Percentiles rank a stretch among this genome's conserved stretches.
Conservation (phyloP, 257 asterid genomes). For the Nicotiana benthamiana region DNA sequence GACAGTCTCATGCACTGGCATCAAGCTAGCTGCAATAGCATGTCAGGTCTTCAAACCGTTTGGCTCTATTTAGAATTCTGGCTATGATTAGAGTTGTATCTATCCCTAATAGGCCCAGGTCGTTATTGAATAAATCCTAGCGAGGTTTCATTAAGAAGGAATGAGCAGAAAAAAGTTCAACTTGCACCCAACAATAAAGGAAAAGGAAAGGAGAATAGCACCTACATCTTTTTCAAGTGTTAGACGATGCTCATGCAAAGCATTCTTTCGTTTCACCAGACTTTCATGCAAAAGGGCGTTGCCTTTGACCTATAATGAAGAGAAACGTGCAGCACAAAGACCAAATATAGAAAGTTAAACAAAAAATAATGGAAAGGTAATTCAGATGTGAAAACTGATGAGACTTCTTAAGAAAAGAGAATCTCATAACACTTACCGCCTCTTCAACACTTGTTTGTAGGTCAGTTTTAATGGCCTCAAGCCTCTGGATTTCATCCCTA, state of each 20-base stretch:
- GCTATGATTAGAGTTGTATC: neutral
- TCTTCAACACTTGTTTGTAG: constrained; percentile 44
- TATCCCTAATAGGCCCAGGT: neutral
- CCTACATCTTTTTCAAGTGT: constrained; percentile 87
- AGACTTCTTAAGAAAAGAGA: neutral
- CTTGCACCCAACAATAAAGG: neutral
- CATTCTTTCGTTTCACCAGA: constrained; percentile 57
- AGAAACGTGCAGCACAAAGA: constrained; percentile 13
- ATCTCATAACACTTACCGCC: constrained; percentile 44
- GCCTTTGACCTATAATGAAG: constrained; percentile 38
- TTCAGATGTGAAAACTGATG: constrained; percentile 5
- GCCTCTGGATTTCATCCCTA: constrained; percentile 65
- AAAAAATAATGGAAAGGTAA: constrained; percentile 3
- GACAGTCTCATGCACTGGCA: too few species aligned
- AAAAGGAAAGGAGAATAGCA: constrained; percentile 7
- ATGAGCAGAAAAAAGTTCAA: neutral
- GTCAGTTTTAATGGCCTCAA: constrained; percentile 51
- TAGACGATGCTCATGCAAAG: constrained; percentile 61
- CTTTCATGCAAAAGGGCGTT: constrained; percentile 51
- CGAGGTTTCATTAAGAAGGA: neutral
- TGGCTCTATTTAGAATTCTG: neutral
- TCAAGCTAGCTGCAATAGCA: constrained; percentile 10
- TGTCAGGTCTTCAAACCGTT: neutral
- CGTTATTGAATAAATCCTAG: neutral
- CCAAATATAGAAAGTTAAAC: constrained; percentile 2